A percentile compares a stretch with the other conserved stretches of the same genome.
Conservation (phyloP, 306 rosid genomes). For the Abrus precatorius region DNA sequence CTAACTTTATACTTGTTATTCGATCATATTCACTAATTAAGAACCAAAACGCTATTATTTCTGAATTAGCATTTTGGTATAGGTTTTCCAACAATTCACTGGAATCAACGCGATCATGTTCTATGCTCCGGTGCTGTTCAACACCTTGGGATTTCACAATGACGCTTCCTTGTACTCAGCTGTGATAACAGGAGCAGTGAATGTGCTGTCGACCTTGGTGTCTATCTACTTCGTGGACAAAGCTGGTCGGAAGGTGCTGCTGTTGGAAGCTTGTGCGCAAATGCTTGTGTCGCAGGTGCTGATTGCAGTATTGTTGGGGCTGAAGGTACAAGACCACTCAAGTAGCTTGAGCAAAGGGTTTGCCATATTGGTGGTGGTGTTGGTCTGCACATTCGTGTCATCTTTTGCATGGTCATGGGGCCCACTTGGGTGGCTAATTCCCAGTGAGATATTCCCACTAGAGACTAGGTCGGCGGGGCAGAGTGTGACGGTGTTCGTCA, state of each 20-base stretch:
- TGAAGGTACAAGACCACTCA: slow-evolving; percentile 55
- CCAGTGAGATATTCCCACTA: slow-evolving; percentile 70
- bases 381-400: slow-evolving; percentile 70
- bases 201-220: slow-evolving; percentile 65
- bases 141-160: slow-evolving; percentile 57
- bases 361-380: slow-evolving; percentile 62
- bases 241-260: slow-evolving; percentile 58
- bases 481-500: slow-evolving; percentile 64
- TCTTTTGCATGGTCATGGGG: slow-evolving; percentile 90
- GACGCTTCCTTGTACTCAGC: slow-evolving; percentile 70
- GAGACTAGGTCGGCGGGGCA: slow-evolving; percentile 74
- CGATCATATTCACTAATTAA: not conserved
- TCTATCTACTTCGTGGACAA: slow-evolving; percentile 64
- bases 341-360: slow-evolving; percentile 44
- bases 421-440: slow-evolving; percentile 78
- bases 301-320: slow-evolving; percentile 59
- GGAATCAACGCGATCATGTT: slow-evolving; percentile 82
- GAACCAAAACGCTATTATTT: not conserved
- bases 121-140: slow-evolving; percentile 75
- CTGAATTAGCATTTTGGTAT: too few species aligned
- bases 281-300: slow-evolving; percentile 70
- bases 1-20: not conserved
- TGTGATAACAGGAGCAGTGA: slow-evolving; percentile 73
- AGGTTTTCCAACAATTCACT: slow-evolving; percentile 77
- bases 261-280: slow-evolving; percentile 70